phyloP scores from a whole-genome alignment of 2,329 filamentous ascomycete species.

The Aspergillus neoniger region DNA sequence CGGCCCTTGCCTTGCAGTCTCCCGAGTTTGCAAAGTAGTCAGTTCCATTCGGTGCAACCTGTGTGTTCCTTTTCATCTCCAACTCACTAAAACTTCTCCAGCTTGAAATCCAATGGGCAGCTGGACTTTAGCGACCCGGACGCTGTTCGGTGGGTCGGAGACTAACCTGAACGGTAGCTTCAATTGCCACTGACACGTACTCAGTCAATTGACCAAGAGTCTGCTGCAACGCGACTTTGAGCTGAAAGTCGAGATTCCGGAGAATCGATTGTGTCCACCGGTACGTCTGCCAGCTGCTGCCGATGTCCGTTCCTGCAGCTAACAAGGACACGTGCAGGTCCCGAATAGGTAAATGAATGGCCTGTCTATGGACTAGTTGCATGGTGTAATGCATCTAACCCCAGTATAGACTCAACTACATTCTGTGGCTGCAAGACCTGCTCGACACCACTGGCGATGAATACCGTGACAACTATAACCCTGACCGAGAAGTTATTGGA shows the following conservation, averaged over 20 bases:
- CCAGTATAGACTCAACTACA: slow-evolving; percentile 74
- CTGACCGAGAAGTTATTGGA: slow-evolving; percentile 62
- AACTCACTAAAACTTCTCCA: slow-evolving; percentile 26
- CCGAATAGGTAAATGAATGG: slow-evolving; percentile 45
- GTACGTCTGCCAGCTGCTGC: slow-evolving; percentile 48
- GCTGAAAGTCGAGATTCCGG: slow-evolving; percentile 68
- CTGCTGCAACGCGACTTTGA: slow-evolving; percentile 76
- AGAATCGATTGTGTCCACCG: slow-evolving; percentile 81
- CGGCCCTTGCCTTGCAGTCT: slow-evolving; percentile 60
- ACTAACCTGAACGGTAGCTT: slow-evolving; percentile 3
- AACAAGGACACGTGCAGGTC: slow-evolving; percentile 33
- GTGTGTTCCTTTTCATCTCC: slow-evolving; percentile 36
- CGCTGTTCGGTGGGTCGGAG: slow-evolving; percentile 64
- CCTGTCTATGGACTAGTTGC: too few species aligned
- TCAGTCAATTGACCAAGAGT: slow-evolving; percentile 70
- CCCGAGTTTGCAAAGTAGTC: slow-evolving; percentile 61
- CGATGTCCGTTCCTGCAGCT: slow-evolving; percentile 2
- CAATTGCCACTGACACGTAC: slow-evolving; percentile 17
- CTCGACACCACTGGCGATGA: slow-evolving; percentile 66
- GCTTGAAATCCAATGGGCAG: slow-evolving; percentile 57
- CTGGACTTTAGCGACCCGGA: slow-evolving; percentile 80
- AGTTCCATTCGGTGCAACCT: slow-evolving; percentile 34
- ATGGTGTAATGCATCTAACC: too few species aligned
- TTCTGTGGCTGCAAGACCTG: slow-evolving; percentile 82
- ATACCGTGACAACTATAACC: slow-evolving; percentile 54